Conservation (phyloP, 2,329 filamentous ascomycete genomes). For the Pyrenochaeta sp. region DNA sequence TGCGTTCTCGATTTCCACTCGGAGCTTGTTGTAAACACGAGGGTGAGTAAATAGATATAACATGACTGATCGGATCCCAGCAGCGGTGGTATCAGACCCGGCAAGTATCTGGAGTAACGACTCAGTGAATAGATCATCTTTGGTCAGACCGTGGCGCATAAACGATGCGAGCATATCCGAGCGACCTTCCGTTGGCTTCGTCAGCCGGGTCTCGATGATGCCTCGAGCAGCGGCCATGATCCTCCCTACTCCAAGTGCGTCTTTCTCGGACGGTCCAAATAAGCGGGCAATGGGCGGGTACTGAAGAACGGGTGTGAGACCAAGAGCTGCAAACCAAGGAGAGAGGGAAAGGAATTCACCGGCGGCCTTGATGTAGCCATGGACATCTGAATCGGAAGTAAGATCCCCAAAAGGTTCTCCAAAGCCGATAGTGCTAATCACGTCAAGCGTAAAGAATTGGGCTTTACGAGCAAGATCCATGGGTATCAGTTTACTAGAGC, state of each 20-base stretch:
- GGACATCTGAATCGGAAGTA: slow-evolving; percentile 56
- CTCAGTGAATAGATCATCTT: slow-evolving; percentile 50
- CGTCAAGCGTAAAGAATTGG: slow-evolving; percentile 63
- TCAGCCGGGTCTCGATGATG: slow-evolving; percentile 26
- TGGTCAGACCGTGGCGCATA: slow-evolving; percentile 53
- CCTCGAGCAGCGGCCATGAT: slow-evolving; percentile 27
- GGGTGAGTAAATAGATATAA: slow-evolving; percentile 60
- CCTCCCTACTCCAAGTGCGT: slow-evolving; percentile 28
- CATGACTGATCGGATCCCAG: slow-evolving; percentile 60
- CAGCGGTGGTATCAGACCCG: slow-evolving; percentile 65
- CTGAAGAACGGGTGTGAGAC: slow-evolving; percentile 19
- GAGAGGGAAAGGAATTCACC: slow-evolving; percentile 32
- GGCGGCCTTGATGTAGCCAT: slow-evolving; percentile 53
- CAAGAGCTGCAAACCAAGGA: slow-evolving; percentile 11
- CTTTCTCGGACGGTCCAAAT: slow-evolving; percentile 41
- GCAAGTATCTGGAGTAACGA: slow-evolving; percentile 58
- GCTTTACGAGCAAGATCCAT: slow-evolving; percentile 57
- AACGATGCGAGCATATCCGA: slow-evolving; percentile 63
- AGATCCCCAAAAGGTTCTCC: slow-evolving; percentile 60
- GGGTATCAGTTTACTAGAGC: slow-evolving; percentile 11
- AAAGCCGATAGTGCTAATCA: slow-evolving; percentile 61
- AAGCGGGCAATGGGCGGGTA: slow-evolving; percentile 28
- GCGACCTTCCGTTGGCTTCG: slow-evolving; percentile 51
- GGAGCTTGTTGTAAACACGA: slow-evolving; percentile 53
- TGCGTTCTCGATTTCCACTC: slow-evolving; percentile 53